Evolutionary conservation across 1,284 basidiomycete genomes (phyloP).

Genomic region (Sporisorium scitamineum): DNA sequence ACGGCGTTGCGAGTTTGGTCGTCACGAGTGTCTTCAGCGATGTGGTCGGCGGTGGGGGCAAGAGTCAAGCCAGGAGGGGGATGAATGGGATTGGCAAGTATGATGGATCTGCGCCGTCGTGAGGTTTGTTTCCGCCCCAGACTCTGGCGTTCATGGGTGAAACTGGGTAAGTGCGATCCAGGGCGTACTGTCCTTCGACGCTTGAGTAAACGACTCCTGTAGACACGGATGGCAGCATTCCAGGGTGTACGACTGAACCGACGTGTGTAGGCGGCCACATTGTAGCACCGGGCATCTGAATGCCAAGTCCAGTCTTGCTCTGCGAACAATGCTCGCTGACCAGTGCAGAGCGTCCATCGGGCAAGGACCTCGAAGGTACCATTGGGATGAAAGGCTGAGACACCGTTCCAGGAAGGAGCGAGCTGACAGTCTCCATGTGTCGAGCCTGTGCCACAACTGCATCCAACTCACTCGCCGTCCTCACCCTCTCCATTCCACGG

Average conservation of each 20-base stretch:
- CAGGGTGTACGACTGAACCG: not conserved
- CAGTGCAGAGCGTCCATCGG: not conserved
- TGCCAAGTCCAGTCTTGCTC: constrained; percentile 12
- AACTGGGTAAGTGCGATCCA: not conserved
- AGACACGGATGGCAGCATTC: constrained; percentile 1
- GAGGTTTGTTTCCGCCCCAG: constrained; percentile 4
- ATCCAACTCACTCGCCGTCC: constrained; percentile 22
- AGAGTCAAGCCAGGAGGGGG: constrained; percentile 13
- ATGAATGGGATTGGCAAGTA: constrained; percentile 18
- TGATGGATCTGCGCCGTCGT: not conserved
- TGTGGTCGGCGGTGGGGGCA: not conserved
- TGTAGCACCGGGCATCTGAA: constrained; percentile 9
- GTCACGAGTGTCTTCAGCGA: not conserved
- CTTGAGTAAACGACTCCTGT: constrained; percentile 12
- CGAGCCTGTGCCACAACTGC: constrained; percentile 8
- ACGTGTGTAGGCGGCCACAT: constrained; percentile 6
- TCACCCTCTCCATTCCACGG: constrained; percentile 1
- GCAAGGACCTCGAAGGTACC: not conserved
- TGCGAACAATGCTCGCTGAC: not conserved
- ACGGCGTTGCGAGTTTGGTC: not conserved
- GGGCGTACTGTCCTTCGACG: constrained; percentile 6
- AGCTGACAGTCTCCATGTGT: not conserved
- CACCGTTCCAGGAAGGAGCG: not conserved
- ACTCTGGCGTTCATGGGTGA: not conserved
- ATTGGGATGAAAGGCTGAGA: constrained; percentile 10